A percentile compares a stretch with the other conserved stretches of the same genome.
Evolutionary conservation across 805 yeast species (phyloP).

Genomic region (Lipomyces oligophaga): DNA sequence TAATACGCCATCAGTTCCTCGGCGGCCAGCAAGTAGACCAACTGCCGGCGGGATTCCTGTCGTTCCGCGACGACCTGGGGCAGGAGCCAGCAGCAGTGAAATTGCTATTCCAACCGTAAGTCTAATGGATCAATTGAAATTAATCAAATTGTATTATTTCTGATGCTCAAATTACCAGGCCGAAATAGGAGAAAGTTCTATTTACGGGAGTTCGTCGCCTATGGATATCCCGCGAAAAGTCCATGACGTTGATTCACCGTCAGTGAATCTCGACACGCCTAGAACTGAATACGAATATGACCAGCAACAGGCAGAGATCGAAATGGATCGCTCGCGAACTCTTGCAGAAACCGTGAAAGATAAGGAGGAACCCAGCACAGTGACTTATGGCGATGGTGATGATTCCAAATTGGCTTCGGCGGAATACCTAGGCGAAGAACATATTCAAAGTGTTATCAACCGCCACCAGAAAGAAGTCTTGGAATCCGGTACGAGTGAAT

Average conservation of each 20-base stretch:
- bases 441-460: constrained; percentile 12
- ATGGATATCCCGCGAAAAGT: constrained; percentile 14
- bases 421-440: constrained; percentile 17
- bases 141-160: background rate
- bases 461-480: constrained; percentile 1
- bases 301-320: constrained; percentile 24
- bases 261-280: constrained; percentile 13
- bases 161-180: background rate
- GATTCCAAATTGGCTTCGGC: background rate
- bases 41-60: too few relatives aligned
- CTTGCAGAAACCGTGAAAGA: constrained; percentile 21
- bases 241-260: constrained; percentile 16
- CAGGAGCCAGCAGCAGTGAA: too few relatives aligned
- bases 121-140: too few relatives aligned
- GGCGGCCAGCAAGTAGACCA: too few relatives aligned
- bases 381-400: background rate
- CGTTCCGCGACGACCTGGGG: too few relatives aligned
- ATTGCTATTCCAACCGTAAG: too few relatives aligned
- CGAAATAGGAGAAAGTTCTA: background rate
- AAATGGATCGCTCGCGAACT: constrained; percentile 23
- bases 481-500: too few relatives aligned
- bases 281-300: constrained; percentile 10
- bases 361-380: background rate
- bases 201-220: constrained; percentile 14
- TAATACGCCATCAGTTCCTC: too few relatives aligned